Conservation (phyloP, 768 basidiomycete genomes). For the Lactarius sanguifluus region DNA sequence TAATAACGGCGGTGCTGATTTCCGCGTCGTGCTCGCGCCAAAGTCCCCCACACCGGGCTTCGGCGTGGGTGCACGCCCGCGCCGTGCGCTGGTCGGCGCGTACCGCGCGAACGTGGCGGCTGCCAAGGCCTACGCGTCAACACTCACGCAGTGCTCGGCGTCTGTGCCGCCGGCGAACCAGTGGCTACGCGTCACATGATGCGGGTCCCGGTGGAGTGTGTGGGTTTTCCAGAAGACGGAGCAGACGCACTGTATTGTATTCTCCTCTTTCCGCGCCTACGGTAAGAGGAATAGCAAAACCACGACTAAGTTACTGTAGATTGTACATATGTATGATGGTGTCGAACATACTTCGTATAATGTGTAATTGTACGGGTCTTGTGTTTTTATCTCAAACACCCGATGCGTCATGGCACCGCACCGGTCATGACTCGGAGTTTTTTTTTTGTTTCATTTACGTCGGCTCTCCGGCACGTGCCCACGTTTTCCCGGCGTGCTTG, state of each 20-base stretch:
- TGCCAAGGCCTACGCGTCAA: neutral
- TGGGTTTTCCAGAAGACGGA: too few relatives aligned
- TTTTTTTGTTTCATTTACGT: too few relatives aligned
- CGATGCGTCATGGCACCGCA: neutral
- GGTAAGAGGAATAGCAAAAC: neutral
- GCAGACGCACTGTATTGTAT: neutral
- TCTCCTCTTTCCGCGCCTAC: neutral
- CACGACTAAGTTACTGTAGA: neutral
- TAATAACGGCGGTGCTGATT: constrained; percentile 17
- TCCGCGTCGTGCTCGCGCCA: neutral
- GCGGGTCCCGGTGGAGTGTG: neutral
- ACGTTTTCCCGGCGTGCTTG: neutral
- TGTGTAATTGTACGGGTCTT: neutral
- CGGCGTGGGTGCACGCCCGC: neutral
- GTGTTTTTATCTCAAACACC: neutral
- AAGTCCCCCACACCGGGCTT: neutral
- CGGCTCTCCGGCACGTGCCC: neutral
- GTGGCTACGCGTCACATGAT: neutral
- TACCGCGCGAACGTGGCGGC: neutral
- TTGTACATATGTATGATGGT: neutral
- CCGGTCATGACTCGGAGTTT: neutral
- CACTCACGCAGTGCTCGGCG: neutral
- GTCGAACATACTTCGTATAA: neutral
- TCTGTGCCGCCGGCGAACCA: neutral
- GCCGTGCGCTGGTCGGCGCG: neutral